Evolutionary conservation across 495 filamentous ascomycete genomes (phyloP).

Genomic region (Cercophora samala): DNA sequence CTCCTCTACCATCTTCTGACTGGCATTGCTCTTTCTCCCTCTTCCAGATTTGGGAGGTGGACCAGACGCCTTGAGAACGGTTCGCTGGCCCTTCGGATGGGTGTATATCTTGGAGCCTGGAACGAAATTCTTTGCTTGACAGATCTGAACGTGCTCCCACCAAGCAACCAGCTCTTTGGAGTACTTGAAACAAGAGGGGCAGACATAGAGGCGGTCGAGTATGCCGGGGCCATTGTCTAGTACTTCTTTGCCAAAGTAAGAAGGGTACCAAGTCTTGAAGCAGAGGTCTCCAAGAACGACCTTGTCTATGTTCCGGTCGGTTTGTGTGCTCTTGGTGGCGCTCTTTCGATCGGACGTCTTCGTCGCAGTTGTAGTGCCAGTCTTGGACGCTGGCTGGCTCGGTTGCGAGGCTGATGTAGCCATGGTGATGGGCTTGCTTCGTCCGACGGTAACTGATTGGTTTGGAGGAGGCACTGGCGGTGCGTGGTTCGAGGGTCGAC

Average conservation of each 20-base stretch:
- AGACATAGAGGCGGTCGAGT: conserved; percentile 73
- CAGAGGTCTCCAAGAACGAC: conserved; percentile 70
- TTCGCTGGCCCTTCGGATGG: conserved; percentile 44
- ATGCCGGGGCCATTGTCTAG: conserved; percentile 44
- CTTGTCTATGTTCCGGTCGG: conserved; percentile 65
- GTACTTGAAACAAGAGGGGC: conserved; percentile 92
- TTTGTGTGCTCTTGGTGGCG: conserved; percentile 7
- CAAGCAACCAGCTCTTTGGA: conserved; percentile 64
- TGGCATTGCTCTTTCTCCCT: conserved; percentile 37
- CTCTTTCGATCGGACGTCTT: conserved; percentile 17
- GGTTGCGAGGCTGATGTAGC: conserved; percentile 24
- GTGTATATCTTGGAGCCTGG: conserved; percentile 48
- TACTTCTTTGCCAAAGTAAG: conserved; percentile 74
- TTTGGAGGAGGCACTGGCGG: conserved; percentile 20
- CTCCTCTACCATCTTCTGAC: conserved; percentile 55
- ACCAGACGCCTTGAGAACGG: conserved; percentile 27
- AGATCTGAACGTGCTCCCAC: conserved; percentile 44
- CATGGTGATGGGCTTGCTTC: conserved; percentile 26
- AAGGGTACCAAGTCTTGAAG: conserved; percentile 75
- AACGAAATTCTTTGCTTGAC: conserved; percentile 39
- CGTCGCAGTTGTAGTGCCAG: conserved; percentile 16
- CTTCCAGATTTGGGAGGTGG: conserved; percentile 40
- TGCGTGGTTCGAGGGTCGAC: conserved; percentile 13
- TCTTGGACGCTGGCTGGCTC: conserved; percentile 17
- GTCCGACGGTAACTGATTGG: conserved; percentile 30